phyloP scores from a whole-genome alignment of 179 eudicot genomes.

The Actinidia chinensis region DNA sequence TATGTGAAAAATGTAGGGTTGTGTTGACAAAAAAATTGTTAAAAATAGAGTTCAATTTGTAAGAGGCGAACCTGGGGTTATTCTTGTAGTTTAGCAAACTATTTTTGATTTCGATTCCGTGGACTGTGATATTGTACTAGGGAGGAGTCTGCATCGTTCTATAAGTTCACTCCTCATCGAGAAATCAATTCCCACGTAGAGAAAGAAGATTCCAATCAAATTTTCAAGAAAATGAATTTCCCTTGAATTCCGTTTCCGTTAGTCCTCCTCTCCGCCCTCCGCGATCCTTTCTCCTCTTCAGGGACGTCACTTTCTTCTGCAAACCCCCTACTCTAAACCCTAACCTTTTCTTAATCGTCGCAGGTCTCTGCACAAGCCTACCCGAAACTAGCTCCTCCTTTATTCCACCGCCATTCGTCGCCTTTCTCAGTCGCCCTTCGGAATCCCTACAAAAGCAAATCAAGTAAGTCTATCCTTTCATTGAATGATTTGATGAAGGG shows the following conservation, averaged over 20 bases:
- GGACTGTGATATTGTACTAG: no score
- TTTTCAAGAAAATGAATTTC: constrained; percentile 11
- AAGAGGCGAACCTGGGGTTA: no score
- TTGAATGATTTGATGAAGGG: background rate
- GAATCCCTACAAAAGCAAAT: constrained; percentile 63
- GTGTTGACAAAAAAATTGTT: no score
- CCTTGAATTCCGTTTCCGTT: background rate
- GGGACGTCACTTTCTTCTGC: constrained; percentile 19
- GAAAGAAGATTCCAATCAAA: background rate
- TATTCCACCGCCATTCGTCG: constrained; percentile 21
- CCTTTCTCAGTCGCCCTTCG: constrained; percentile 58
- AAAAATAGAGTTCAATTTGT: no score
- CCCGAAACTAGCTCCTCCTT: background rate
- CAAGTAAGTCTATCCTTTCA: constrained; percentile 27
- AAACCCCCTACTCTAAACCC: background rate
- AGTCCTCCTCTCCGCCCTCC: constrained; percentile 19
- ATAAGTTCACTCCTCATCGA: no score
- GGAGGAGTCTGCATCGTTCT: no score
- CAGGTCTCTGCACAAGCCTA: constrained; percentile 8
- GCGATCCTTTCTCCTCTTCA: constrained; percentile 5
- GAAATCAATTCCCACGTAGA: background rate
- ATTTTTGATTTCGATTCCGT: no score
- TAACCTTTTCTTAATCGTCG: background rate
- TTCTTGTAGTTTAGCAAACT: no score
- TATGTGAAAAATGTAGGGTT: no score